Evolutionary conservation across 352 stramenopile species (phyloP).

Genomic region (Pythium chondricola): DNA sequence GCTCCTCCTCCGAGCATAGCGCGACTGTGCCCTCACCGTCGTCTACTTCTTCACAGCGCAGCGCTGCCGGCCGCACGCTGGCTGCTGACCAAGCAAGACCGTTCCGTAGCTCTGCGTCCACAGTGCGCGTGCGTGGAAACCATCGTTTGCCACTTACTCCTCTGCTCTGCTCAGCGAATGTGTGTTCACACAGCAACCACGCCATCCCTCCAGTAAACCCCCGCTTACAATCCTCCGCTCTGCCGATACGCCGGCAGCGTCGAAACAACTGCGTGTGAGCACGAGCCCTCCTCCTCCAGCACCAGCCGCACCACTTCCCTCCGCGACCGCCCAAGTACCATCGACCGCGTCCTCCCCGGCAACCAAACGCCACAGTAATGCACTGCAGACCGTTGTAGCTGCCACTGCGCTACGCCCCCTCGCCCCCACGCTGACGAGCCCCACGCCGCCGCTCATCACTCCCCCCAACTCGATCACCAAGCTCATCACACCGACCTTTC

Average conservation of each 20-base stretch:
- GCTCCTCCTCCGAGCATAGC: too few species aligned
- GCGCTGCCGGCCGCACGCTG: neutral
- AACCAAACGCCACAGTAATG: neutral
- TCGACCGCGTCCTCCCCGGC: neutral
- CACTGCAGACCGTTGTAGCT: neutral
- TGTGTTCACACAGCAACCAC: too few species aligned
- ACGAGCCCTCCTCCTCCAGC: neutral
- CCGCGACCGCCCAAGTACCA: neutral
- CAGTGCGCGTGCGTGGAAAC: conserved; percentile 17
- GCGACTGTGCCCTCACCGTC: too few species aligned
- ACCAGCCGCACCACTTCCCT: neutral
- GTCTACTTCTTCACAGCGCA: neutral
- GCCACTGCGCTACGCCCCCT: conserved; percentile 1
- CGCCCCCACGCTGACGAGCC: neutral
- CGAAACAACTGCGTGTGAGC: neutral
- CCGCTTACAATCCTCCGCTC: conserved; percentile 34
- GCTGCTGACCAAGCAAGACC: conserved; percentile 7
- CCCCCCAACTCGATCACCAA: conserved; percentile 35
- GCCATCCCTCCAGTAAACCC: conserved; percentile 41
- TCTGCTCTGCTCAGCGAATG: neutral
- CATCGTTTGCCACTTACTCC: neutral
- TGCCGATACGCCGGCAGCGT: too few species aligned
- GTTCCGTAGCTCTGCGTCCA: conserved; percentile 17
- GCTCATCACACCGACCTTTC: conserved; percentile 44
- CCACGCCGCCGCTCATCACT: conserved; percentile 7